These are phyloP conservation scores for Phaseolus coccineus DNA, from an alignment of 331 rosid genomes.

Conservation along the genomic window DNA sequence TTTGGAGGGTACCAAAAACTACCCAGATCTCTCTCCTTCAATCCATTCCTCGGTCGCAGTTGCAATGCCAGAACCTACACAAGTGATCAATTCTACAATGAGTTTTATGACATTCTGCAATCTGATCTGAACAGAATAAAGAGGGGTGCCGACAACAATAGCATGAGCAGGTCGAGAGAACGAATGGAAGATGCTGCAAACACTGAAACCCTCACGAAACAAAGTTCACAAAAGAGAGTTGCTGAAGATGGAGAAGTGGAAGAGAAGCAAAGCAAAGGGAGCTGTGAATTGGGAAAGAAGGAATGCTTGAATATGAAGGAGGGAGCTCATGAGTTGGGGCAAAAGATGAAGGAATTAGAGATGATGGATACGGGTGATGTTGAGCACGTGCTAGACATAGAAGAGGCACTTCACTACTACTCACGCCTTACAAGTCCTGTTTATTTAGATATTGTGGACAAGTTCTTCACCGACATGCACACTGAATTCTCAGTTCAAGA, in stretches of 20 bases:
- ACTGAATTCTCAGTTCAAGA: constrained; percentile 66
- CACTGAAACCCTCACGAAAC: constrained; percentile 44
- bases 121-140: constrained; percentile 57
- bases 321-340: constrained; percentile 56
- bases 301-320: constrained; percentile 46
- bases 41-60: constrained; percentile 61
- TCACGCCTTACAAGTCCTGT: constrained; percentile 92
- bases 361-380: constrained; percentile 78
- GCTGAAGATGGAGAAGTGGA: constrained; percentile 47
- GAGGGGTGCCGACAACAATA: constrained; percentile 35
- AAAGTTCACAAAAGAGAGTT: constrained; percentile 50
- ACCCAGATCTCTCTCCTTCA: constrained; percentile 70
- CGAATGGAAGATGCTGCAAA: constrained; percentile 48
- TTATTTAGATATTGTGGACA: constrained; percentile 85
- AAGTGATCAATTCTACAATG: constrained; percentile 66
- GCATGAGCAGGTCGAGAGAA: constrained; percentile 40
- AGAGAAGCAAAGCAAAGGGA: constrained; percentile 58
- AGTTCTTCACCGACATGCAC: constrained; percentile 82
- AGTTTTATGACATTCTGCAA: constrained; percentile 76
- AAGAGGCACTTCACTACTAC: constrained; percentile 95
- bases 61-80: constrained; percentile 56
- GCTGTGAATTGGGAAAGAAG: constrained; percentile 44
- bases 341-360: constrained; percentile 89
- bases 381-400: constrained; percentile 88
- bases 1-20: constrained; percentile 69